A percentile compares a stretch with the other conserved stretches of the same genome.
Evolutionary conservation across 768 basidiomycete genomes (phyloP).

Genomic region (Cystobasidiopsis lactophilus): DNA sequence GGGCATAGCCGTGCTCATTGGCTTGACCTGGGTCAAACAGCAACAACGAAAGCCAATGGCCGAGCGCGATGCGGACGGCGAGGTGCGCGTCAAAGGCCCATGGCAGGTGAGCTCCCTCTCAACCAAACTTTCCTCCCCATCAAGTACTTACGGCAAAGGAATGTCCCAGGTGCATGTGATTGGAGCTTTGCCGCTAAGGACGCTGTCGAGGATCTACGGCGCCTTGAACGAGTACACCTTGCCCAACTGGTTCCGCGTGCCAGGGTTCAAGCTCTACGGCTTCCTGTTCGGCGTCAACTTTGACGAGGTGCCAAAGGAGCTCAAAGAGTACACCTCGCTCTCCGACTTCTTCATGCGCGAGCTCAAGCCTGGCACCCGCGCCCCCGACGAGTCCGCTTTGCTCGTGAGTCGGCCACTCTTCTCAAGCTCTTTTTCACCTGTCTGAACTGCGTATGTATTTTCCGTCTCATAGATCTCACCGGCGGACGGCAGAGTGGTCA

Average conservation of each 20-base stretch:
- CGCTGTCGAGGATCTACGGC: constrained; percentile 92
- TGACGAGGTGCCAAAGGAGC: constrained; percentile 57
- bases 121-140: neutral
- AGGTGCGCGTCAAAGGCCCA: constrained; percentile 43
- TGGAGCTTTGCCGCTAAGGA: constrained; percentile 78
- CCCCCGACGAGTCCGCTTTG: constrained; percentile 43
- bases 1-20: constrained; percentile 19
- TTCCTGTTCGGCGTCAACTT: constrained; percentile 82
- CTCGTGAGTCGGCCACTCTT: constrained; percentile 33
- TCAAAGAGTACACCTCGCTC: constrained; percentile 59
- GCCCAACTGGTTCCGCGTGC: constrained; percentile 84
- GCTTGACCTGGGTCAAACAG: constrained; percentile 16
- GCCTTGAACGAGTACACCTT: constrained; percentile 81
- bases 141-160: constrained; percentile 1
- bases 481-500: constrained; percentile 77
- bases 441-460: neutral
- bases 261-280: constrained; percentile 65
- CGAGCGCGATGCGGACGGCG: too few species aligned
- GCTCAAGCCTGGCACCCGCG: constrained; percentile 57
- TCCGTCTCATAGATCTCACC: constrained; percentile 47
- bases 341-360: constrained; percentile 89
- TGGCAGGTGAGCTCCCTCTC: constrained; percentile 48
- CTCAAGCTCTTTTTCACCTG: neutral
- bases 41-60: neutral
- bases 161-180: constrained; percentile 64